Conservation (phyloP, 108 stramenopile genomes). For the Stephanodiscus minutulus region DNA sequence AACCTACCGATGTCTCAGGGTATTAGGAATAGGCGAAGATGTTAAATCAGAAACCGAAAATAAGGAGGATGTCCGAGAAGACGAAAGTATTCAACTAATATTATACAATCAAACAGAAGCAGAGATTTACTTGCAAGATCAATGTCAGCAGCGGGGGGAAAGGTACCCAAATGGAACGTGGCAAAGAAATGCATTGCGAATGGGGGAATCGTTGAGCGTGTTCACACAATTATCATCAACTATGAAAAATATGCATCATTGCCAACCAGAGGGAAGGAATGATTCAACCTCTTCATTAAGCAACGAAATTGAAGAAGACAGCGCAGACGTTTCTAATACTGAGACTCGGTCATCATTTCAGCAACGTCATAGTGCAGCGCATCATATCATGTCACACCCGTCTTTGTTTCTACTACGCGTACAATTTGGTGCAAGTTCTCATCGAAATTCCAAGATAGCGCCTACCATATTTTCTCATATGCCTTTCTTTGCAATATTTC, state of each 20-base stretch:
- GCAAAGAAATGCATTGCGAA: constrained; percentile 15
- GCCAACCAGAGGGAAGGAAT: not conserved
- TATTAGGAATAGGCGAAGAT: not conserved
- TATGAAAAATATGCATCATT: not conserved
- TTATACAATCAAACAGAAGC: constrained; percentile 35
- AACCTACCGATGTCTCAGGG: not conserved
- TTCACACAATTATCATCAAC: constrained; percentile 13
- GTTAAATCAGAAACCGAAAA: not conserved
- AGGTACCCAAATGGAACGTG: constrained; percentile 1
- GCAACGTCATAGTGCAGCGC: not conserved
- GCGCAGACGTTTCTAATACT: not conserved
- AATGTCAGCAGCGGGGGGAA: not conserved
- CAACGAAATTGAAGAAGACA: not conserved
- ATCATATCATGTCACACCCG: not conserved
- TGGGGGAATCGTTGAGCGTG: constrained; percentile 13
- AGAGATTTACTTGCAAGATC: not conserved
- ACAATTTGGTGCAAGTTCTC: not conserved
- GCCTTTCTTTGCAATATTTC: not conserved
- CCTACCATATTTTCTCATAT: not conserved
- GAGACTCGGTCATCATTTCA: not conserved
- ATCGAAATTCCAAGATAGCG: not conserved
- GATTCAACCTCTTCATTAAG: not conserved
- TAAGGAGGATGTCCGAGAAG: not conserved
- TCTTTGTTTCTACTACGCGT: not conserved
- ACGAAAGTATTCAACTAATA: constrained; percentile 18